Percentiles rank a stretch among this genome's conserved stretches.
Evolutionary conservation across 331 rosid genomes (phyloP).

Genomic region (Cydonia oblonga): DNA sequence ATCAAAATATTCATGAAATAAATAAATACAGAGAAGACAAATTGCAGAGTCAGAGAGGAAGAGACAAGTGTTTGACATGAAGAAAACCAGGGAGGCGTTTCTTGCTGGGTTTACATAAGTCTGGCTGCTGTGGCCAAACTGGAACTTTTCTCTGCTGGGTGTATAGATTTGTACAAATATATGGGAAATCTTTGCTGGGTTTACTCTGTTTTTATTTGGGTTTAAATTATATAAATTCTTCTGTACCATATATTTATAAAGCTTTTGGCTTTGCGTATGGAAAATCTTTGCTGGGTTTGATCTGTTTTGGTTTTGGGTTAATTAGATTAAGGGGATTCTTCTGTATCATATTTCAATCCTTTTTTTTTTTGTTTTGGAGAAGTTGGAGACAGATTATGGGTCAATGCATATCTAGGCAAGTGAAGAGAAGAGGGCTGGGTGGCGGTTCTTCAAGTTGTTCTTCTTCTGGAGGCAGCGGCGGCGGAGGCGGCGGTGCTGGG

Average conservation of each 20-base stretch:
- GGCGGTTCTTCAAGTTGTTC: neutral
- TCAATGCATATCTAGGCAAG: conserved; percentile 27
- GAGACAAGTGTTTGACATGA: neutral
- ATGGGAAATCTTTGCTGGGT: neutral
- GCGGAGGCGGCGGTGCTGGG: neutral
- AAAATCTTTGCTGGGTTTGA: neutral
- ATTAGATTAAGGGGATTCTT: neutral
- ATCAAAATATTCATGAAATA: neutral
- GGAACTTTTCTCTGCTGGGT: neutral
- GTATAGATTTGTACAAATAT: neutral
- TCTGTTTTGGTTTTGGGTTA: neutral
- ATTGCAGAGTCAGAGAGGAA: neutral
- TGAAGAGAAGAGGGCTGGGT: neutral
- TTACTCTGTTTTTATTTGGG: neutral
- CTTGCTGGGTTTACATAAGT: neutral
- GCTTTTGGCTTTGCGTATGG: neutral
- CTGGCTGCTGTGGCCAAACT: neutral
- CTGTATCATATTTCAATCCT: neutral
- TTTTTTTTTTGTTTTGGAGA: neutral
- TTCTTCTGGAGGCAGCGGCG: neutral
- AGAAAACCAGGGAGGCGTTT: neutral
- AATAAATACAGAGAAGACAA: neutral
- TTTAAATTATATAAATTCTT: neutral
- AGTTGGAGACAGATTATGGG: conserved; percentile 27
- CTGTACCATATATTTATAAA: neutral